phyloP scores from a whole-genome alignment of 2,329 filamentous ascomycete genomes.

The Alternaria arborescens region DNA sequence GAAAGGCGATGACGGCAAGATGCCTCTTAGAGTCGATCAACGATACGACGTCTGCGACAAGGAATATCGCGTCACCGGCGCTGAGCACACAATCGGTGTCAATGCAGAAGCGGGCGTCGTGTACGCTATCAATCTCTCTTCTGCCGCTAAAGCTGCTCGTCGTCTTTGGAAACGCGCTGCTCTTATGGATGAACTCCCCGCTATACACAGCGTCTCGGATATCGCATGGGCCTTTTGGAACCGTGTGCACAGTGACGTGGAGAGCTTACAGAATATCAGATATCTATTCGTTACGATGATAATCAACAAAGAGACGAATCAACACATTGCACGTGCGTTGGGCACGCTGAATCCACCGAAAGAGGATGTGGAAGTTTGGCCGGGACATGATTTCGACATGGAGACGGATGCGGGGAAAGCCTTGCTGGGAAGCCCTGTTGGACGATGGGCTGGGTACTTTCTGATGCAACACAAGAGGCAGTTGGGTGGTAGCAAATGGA shows the following conservation, averaged over 20 bases:
- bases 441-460: conserved; percentile 25
- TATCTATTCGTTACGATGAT: conserved; percentile 30
- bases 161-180: conserved; percentile 18
- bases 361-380: conserved; percentile 20
- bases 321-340: conserved; percentile 20
- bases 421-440: conserved; percentile 25
- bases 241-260: conserved; percentile 1
- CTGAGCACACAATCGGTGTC: conserved; percentile 20
- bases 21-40: conserved; percentile 14
- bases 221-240: conserved; percentile 35
- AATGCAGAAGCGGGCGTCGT: conserved; percentile 19
- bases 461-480: conserved; percentile 26
- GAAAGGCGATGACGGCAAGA: conserved; percentile 2
- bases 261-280: conserved; percentile 21
- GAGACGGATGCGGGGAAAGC: conserved; percentile 26
- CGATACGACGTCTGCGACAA: conserved; percentile 25
- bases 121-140: conserved; percentile 14
- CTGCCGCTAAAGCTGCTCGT: conserved; percentile 15
- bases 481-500: conserved; percentile 17
- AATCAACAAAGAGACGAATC: conserved; percentile 22
- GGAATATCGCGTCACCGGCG: conserved; percentile 19
- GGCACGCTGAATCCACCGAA: conserved; percentile 9
- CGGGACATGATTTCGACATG: conserved; percentile 27
- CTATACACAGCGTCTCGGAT: conserved; percentile 26
- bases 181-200: conserved; percentile 21